Evolutionary conservation across 1,139 yeast genomes (phyloP).

Genomic region (Pneumocystis canis): DNA sequence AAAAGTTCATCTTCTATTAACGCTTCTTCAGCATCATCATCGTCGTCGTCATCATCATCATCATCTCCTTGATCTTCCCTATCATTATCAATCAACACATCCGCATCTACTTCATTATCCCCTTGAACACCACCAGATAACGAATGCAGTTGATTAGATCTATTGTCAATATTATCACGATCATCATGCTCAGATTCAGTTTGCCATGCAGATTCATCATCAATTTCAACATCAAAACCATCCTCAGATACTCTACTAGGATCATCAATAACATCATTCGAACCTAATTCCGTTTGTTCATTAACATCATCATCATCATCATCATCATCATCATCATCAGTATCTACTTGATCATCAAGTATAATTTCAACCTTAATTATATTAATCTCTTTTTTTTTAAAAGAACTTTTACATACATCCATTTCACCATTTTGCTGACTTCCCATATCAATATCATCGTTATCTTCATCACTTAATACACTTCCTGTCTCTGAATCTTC

Average conservation of each 20-base stretch:
- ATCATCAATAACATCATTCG: constrained; percentile 15
- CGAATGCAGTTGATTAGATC: neutral
- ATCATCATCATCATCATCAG: constrained; percentile 21
- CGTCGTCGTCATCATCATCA: constrained; percentile 12
- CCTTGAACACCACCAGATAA: neutral
- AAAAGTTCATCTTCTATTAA: constrained; percentile 13
- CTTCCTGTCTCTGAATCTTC: constrained; percentile 16
- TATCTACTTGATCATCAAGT: constrained; percentile 22
- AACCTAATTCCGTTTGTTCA: constrained; percentile 12
- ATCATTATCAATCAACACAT: constrained; percentile 17
- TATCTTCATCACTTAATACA: constrained; percentile 21
- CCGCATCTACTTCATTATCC: constrained; percentile 28
- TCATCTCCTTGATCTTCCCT: constrained; percentile 13
- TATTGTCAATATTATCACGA: neutral
- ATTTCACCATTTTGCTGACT: constrained; percentile 20
- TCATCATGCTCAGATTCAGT: neutral
- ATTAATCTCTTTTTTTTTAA: neutral
- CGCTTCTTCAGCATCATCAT: constrained; percentile 16
- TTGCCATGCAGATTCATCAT: constrained; percentile 23
- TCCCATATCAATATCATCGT: constrained; percentile 25
- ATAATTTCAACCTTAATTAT: constrained; percentile 17
- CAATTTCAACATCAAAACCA: constrained; percentile 19
- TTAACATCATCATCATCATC: constrained; percentile 22
- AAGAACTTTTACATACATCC: constrained; percentile 16
- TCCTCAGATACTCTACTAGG: constrained; percentile 17